Evolutionary conservation across 2,329 filamentous ascomycete genomes (phyloP), one percentile per base, ranked within the genome.

Genomic region (Monosporascus sp.): DNA sequence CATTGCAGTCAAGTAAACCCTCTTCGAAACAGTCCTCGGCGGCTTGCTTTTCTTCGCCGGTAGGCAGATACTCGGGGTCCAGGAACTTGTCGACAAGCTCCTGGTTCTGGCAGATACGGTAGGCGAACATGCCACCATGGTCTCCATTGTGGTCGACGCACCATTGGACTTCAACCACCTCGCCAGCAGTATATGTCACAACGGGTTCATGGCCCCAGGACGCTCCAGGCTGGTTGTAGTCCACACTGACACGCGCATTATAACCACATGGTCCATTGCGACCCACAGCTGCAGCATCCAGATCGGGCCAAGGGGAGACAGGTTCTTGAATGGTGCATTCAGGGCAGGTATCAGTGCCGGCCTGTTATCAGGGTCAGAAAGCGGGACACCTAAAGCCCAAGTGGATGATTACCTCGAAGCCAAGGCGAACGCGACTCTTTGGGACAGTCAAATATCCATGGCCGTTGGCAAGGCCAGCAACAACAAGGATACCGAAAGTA

Each of bases 71-170:
- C 7, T 60, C 62, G 0, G 76, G 71, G 1, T 73, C 72, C 2
- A 80, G 64, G 59, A 82, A 74, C 57, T 76, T 76, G 67, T 80
- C 71, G 31, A 81, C 75, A 0, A 82, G 63, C 0, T 64, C 67
- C 58, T 81, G 77, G 58, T 82, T 68, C 56, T 78, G 72, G 59
- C 78, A 82, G 56, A 81, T 74, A 9, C 79, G 76, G 63, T 80
- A 82, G 59, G 65, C 72, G 64, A 80, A 82, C 78, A 81, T 81
- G 64, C 78, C 79, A 26, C 78, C 78, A 56, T 82, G 79, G 57
- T 82, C 78, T 0, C 79, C 79, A 58, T 81, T 82, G 64, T 80
- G 66, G 59, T 82, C 79, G 19, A 81, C 72, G 50, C 79, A 82
- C 79, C 79, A 82, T 61, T 79, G 68, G 0, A 81, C 78, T 24